Conservation (phyloP, 2,329 filamentous ascomycete species). For the Talaromyces sp. region DNA sequence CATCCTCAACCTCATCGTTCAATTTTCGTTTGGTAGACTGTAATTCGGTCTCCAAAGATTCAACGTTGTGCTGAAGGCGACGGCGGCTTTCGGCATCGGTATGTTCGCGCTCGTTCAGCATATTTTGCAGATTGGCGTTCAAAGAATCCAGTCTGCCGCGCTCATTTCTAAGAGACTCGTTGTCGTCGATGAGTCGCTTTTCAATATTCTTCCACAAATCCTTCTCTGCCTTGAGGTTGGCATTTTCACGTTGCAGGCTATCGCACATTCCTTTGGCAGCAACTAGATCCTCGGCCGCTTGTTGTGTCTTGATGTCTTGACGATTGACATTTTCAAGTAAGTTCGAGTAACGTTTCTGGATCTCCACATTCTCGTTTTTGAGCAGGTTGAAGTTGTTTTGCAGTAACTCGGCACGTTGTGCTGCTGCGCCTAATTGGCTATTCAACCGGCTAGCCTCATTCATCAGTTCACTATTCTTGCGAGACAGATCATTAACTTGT, state of each 20-base stretch:
- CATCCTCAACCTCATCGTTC: slow-evolving; percentile 76
- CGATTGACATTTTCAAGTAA: slow-evolving; percentile 81
- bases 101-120: slow-evolving; percentile 89
- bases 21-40: slow-evolving; percentile 76
- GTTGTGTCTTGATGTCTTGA: slow-evolving; percentile 84
- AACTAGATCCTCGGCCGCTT: slow-evolving; percentile 88
- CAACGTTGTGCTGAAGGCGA: slow-evolving; percentile 72
- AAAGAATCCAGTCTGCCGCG: slow-evolving; percentile 78
- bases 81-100: slow-evolving; percentile 77
- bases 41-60: slow-evolving; percentile 76
- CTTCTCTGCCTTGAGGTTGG: slow-evolving; percentile 93
- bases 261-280: slow-evolving; percentile 79
- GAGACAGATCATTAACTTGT: slow-evolving; percentile 75
- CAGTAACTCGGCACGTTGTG: slow-evolving; percentile 83
- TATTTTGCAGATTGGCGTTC: slow-evolving; percentile 76
- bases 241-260: slow-evolving; percentile 82
- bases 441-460: slow-evolving; percentile 74
- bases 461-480: slow-evolving; percentile 78
- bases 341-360: slow-evolving; percentile 76
- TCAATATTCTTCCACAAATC: slow-evolving; percentile 93
- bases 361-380: slow-evolving; percentile 77
- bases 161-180: slow-evolving; percentile 79
- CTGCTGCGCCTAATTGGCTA: slow-evolving; percentile 77
- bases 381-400: slow-evolving; percentile 82
- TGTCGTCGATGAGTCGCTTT: slow-evolving; percentile 81